Conservation (phyloP, 345 rosid genomes). For the Lepidium sativum region DNA sequence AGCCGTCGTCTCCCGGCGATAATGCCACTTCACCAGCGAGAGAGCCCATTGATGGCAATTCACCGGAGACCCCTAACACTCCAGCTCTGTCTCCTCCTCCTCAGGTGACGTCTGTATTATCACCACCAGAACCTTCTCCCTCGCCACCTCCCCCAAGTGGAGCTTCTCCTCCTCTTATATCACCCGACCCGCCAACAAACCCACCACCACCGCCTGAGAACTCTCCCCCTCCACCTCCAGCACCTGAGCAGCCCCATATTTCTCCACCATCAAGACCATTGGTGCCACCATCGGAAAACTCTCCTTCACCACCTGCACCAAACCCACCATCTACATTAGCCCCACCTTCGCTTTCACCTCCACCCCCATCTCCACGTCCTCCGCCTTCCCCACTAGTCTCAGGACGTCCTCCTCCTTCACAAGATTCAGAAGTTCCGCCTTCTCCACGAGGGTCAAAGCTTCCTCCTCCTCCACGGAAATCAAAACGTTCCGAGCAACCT, state of each 20-base stretch:
- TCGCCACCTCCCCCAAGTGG: conserved; percentile 24
- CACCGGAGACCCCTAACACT: conserved; percentile 3
- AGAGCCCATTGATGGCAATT: conserved; percentile 10
- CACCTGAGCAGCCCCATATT: conserved; percentile 10
- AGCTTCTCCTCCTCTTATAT: conserved; percentile 22
- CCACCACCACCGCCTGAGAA: conserved; percentile 15
- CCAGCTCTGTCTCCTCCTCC: conserved; percentile 27
- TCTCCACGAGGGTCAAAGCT: conserved; percentile 21
- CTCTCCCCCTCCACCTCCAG: conserved; percentile 24
- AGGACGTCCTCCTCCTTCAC: conserved; percentile 17
- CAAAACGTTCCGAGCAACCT: background rate
- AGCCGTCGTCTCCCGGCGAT: conserved; percentile 5
- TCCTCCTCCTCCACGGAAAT: background rate
- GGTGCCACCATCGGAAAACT: conserved; percentile 11
- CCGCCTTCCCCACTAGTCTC: background rate
- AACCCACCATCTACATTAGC: conserved; percentile 9
- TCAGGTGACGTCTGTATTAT: conserved; percentile 21
- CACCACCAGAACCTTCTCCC: conserved; percentile 24
- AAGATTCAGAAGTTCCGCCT: background rate
- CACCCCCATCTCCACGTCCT: background rate
- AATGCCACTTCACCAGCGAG: conserved; percentile 22
- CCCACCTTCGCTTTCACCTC: conserved; percentile 26
- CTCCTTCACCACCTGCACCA: conserved; percentile 25
- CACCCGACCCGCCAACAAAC: conserved; percentile 3
- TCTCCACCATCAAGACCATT: background rate